Evolutionary conservation across 179 eudicot genomes (phyloP).

Genomic region (Sideroxylon spinosum): DNA sequence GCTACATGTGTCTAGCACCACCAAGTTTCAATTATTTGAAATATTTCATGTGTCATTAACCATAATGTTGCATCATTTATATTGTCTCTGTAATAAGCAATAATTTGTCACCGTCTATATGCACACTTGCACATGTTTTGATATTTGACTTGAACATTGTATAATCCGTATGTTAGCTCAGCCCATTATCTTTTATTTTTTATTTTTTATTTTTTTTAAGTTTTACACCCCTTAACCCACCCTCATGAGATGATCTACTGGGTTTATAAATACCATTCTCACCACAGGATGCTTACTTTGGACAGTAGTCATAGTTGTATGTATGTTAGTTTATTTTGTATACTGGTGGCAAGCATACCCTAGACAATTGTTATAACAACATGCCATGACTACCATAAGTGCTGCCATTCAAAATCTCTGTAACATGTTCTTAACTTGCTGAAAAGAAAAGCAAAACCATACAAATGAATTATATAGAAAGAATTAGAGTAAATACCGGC

Average conservation of each 20-base stretch:
- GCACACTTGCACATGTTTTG: background rate
- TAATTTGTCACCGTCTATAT: background rate
- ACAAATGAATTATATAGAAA: slow-evolving; percentile 1
- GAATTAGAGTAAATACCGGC: slow-evolving; percentile 38
- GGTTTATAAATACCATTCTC: too few relatives aligned
- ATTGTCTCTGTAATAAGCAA: background rate
- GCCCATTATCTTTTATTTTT: too few relatives aligned
- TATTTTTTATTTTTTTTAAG: too few relatives aligned
- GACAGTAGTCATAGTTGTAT: background rate
- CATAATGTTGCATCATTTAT: background rate
- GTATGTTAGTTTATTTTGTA: background rate
- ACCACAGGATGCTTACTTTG: too few relatives aligned
- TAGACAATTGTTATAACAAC: background rate
- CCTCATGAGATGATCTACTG: too few relatives aligned
- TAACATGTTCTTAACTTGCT: background rate
- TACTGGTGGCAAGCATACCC: background rate
- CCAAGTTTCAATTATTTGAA: background rate
- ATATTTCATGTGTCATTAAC: background rate
- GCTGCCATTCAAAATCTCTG: background rate
- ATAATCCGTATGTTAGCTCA: too few relatives aligned
- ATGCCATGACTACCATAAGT: background rate
- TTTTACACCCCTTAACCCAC: too few relatives aligned
- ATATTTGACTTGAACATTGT: background rate
- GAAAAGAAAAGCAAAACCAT: background rate
- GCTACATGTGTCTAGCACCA: background rate